Evolutionary conservation across 371 early-diverging fungal genomes (phyloP).

Genomic region (Mucor irregularis): DNA sequence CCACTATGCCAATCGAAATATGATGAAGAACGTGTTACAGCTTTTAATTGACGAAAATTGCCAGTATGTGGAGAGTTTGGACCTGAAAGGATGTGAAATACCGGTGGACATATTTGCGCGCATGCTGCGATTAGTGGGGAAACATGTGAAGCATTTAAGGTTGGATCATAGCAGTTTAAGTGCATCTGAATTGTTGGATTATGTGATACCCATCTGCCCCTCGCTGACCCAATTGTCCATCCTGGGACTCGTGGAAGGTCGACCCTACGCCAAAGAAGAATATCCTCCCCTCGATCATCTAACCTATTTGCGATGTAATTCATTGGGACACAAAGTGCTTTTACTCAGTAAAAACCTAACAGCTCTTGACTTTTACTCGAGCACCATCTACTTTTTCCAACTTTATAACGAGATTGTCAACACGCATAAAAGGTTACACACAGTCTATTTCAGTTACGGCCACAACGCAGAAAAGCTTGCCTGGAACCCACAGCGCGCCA

Average conservation of each 20-base stretch:
- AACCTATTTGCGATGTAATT: neutral
- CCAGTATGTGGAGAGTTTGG: conserved; percentile 31
- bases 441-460: neutral
- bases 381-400: neutral
- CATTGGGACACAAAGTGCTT: neutral
- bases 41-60: conserved; percentile 29
- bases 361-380: neutral
- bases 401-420: neutral
- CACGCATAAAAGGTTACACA: neutral
- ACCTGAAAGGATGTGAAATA: conserved; percentile 20
- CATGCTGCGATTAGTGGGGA: conserved; percentile 28
- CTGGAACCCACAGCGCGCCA: neutral
- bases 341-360: neutral
- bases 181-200: neutral
- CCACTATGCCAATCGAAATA: conserved; percentile 8
- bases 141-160: conserved; percentile 18
- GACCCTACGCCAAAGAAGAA: neutral
- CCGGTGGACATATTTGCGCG: conserved; percentile 7
- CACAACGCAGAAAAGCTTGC: neutral
- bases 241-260: neutral
- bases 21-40: conserved; percentile 19
- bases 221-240: conserved; percentile 22
- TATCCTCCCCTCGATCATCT: neutral
- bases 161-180: conserved; percentile 14
- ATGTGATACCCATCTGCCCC: conserved; percentile 10